Evolutionary conservation across 768 basidiomycete species (phyloP), one percentile per base, ranked within the genome.

Genomic region (Mycena haematopus): DNA sequence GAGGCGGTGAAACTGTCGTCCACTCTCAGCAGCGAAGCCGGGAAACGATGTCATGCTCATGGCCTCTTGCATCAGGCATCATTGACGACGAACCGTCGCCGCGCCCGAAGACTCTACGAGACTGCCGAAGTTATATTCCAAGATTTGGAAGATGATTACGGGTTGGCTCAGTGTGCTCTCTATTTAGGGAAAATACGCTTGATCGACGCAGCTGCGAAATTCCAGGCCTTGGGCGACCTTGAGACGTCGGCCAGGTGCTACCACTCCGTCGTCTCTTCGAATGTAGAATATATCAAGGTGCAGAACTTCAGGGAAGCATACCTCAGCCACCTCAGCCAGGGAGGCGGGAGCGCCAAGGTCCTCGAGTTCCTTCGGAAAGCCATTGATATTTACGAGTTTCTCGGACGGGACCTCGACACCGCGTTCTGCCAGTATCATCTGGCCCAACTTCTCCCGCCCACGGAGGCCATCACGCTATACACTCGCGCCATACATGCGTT

Each of bases 361-460:
- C 55, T 56, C 55, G 24, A 33, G 33, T 22, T 56, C 42, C n/a
- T 56, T 40, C 10, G 42, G 29, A 56, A 56, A 35, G 55, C 55
- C 44, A 56, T 56, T 40, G 55, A 56, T 46, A 56, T 56, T 56
- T 56, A 56, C 31, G 55, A 31, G 55, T n/a, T 56, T 11, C 55
- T 56, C 29, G 55, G 44, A 56, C 55, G 55, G 21, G 17, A 56
- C 14, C 55, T 56, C 14, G 55, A 56, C 22, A 42, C 45, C 15
- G 55, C 55, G n/a, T 56, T 56, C 44, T 56, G 42, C 31, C 55
- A 56, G 35, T 56, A 56, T 56, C 42, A 56, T 56, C 55, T 56
- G 9, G 55, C 55, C 19, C 55, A 56, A 29, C 45, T 56, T 36
- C 56, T 56, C n/a, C 55, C 56, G 33, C 56, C 56, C 17, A 0